Conservation (phyloP, 1,139 yeast species). For the Blastobotrys arbuscula region DNA sequence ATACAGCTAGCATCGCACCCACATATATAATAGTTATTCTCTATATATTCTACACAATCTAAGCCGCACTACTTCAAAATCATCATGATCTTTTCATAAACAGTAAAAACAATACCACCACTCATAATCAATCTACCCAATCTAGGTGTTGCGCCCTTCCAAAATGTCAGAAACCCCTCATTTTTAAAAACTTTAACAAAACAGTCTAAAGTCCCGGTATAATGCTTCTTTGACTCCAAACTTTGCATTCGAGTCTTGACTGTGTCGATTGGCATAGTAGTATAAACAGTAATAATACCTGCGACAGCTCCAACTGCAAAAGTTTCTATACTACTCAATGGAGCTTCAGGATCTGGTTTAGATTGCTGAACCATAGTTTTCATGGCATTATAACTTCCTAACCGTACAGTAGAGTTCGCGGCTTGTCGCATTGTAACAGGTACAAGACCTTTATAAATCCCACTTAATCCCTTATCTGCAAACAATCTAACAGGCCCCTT, state of each 20-base stretch:
- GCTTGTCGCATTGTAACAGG: conserved; percentile 97
- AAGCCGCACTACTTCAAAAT: conserved; percentile 41
- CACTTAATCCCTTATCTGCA: conserved; percentile 72
- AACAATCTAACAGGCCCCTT: conserved; percentile 60
- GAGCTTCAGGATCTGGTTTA: conserved; percentile 54
- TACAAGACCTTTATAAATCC: conserved; percentile 80
- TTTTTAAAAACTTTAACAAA: conserved; percentile 72
- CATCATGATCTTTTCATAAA: conserved; percentile 81
- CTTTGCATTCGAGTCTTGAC: conserved; percentile 98
- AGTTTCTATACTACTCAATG: conserved; percentile 72
- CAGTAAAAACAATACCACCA: conserved; percentile 95
- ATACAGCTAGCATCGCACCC: too few species aligned
- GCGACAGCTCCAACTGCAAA: conserved; percentile 90
- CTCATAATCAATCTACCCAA: conserved; percentile 84
- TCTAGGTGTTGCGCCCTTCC: conserved; percentile 99
- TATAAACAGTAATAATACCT: conserved; percentile 86
- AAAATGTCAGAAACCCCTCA: conserved; percentile 88
- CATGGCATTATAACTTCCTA: conserved; percentile 88
- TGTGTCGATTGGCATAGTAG: conserved; percentile 97
- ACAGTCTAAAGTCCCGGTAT: conserved; percentile 74
- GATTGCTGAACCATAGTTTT: conserved; percentile 63
- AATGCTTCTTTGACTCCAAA: conserved; percentile 66
- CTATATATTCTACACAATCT: background rate
- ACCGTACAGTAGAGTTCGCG: conserved; percentile 87
- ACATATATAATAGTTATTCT: background rate